A percentile compares a stretch with the other conserved stretches of the same genome.
phyloP scores from a whole-genome alignment of 176 grass and related monocot genomes.

The Oryza officinalis region DNA sequence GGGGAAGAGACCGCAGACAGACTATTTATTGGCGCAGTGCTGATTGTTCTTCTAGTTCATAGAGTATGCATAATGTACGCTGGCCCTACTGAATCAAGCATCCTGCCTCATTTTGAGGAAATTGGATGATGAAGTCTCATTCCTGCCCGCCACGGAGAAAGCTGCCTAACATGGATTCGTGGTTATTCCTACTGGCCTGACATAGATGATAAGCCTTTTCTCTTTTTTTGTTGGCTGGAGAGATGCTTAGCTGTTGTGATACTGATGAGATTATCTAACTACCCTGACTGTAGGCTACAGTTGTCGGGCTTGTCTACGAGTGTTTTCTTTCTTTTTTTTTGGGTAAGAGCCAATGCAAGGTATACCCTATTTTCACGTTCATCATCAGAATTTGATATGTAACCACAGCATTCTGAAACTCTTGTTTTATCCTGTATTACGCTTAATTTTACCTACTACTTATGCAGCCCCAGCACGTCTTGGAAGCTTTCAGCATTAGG shows the following conservation, averaged over 20 bases:
- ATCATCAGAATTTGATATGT: neutral
- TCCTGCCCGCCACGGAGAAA: neutral
- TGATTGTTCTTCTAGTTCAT: slow-evolving; percentile 47
- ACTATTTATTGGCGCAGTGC: slow-evolving; percentile 76
- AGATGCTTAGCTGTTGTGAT: neutral
- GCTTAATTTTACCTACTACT: neutral
- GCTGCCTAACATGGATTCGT: neutral
- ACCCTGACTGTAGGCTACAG: neutral
- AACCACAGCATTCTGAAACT: too few relatives aligned
- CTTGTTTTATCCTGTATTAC: neutral
- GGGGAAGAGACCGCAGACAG: slow-evolving; percentile 86
- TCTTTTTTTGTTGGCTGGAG: neutral
- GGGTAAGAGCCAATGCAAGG: neutral
- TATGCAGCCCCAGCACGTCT: neutral
- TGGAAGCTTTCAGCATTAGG: neutral
- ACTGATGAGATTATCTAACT: neutral
- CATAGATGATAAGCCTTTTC: neutral
- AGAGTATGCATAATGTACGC: neutral
- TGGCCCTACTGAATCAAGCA: neutral
- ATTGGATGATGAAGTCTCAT: neutral
- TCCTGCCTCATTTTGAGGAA: slow-evolving; percentile 7
- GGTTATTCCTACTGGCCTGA: slow-evolving; percentile 3
- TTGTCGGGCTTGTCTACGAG: neutral
- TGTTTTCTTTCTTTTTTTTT: too few relatives aligned
- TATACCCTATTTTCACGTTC: neutral